Base-by-base conservation (phyloP, 768 basidiomycete genomes). In the Pisolithus microcarpus region DNA sequence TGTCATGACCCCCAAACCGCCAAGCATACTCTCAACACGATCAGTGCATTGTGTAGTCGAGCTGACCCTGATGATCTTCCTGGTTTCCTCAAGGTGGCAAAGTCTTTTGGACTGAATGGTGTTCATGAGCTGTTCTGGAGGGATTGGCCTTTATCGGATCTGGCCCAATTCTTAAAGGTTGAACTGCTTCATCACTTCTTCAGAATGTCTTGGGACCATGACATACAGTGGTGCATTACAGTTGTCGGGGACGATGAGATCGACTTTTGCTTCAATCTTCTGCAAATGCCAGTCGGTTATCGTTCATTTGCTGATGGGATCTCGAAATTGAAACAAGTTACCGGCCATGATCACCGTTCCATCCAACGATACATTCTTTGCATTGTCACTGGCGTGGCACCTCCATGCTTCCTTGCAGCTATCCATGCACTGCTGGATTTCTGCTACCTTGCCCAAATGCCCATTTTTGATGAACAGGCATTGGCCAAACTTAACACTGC, bases 271-370 rank as follows among this genome's bases (percentile, higher is more conserved):
- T 68, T 72, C 44, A 65, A 61, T 0, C 45, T 71, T n/a, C 58
- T 76, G 7, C 72, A 73, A 24, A 61, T 65, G 8, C 60, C 59
- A 30, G 61, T 61, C 7, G 70, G 70, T 3, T 70, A 64, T 57
- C 55, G n/a, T n/a, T n/a, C n/a, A n/a, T 75, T 74, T 47, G 53
- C 57, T n/a, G 64, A 70, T 16, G 73, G 73, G 0, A 68, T 75
- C 11, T 72, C 68, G 11, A 54, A 55, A 18, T 43, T 75, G 24
- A 74, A 74, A 46, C 72, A 75, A 53, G 65, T 70, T 7, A 72
- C 71, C 7, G 72, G 72, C 2, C 48, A 62, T 13, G 72, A 73
- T 39, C 70, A 74, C 49, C 51, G 64, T 2, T 63, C 74, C 21
- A 57, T 74, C 4, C 64, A 74, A 52, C 49, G 59, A 2, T 66